Conservation (phyloP, 1,284 basidiomycete genomes). For the Papiliotrema laurentii region DNA sequence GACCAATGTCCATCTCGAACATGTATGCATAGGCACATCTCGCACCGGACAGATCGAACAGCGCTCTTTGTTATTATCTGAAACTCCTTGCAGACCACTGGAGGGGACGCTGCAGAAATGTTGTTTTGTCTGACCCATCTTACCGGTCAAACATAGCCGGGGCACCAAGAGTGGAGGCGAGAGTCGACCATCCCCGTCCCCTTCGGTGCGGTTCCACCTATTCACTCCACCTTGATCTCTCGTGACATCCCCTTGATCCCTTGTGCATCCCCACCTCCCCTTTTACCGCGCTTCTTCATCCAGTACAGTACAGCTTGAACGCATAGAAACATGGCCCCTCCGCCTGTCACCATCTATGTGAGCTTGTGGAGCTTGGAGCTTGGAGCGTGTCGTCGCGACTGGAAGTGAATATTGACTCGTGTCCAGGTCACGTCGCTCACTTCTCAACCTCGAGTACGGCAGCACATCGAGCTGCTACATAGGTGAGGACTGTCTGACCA, state of each 20-base stretch:
- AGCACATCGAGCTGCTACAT: conserved; percentile 40
- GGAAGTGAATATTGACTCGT: background rate
- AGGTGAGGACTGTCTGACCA: conserved; percentile 35
- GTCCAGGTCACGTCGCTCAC: conserved; percentile 41
- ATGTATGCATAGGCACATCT: background rate
- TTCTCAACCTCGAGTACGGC: conserved; percentile 38
- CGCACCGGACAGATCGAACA: too few relatives aligned
- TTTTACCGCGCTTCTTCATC: background rate
- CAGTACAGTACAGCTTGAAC: background rate
- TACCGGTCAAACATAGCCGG: too few relatives aligned
- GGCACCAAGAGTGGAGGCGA: too few relatives aligned
- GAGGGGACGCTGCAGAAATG: too few relatives aligned
- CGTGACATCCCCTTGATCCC: background rate
- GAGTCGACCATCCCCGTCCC: too few relatives aligned
- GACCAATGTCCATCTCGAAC: too few relatives aligned
- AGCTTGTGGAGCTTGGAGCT: conserved; percentile 5
- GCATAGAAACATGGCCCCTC: conserved; percentile 23
- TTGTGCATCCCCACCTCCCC: background rate
- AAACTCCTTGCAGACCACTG: too few relatives aligned
- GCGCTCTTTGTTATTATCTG: too few relatives aligned
- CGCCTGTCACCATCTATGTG: conserved; percentile 35
- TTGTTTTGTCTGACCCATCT: too few relatives aligned
- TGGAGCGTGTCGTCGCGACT: background rate
- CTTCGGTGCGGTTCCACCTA: background rate
- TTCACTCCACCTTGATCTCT: background rate